Evolutionary conservation across 164 flowering plant species (phyloP).

Genomic region (Berberis thunbergii): DNA sequence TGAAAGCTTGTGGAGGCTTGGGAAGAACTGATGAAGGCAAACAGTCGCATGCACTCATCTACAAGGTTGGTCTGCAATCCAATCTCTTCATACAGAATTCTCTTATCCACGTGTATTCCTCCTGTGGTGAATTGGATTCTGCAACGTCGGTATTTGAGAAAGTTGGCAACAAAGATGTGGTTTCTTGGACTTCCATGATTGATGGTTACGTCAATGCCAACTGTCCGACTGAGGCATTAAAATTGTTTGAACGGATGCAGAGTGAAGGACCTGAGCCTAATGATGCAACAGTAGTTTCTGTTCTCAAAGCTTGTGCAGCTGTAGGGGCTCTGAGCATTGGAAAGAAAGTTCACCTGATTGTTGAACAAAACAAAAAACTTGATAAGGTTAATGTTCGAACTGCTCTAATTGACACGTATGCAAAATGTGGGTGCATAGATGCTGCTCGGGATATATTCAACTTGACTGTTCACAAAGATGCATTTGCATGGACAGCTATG

Average conservation of each 20-base stretch:
- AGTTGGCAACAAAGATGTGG: conserved; percentile 36
- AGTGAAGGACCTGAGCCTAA: conserved; percentile 24
- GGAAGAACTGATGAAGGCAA: conserved; percentile 24
- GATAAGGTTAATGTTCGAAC: conserved; percentile 25
- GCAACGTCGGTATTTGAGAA: conserved; percentile 26
- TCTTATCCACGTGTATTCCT: conserved; percentile 38
- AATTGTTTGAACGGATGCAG: conserved; percentile 29
- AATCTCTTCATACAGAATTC: conserved; percentile 30
- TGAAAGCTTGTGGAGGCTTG: conserved; percentile 41
- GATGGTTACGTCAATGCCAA: conserved; percentile 28
- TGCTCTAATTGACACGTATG: conserved; percentile 43
- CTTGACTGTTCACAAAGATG: conserved; percentile 17
- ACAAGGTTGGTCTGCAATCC: conserved; percentile 20
- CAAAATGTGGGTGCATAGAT: conserved; percentile 40
- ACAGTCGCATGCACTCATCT: conserved; percentile 26
- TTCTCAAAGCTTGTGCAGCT: conserved; percentile 39
- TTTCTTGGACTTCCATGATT: conserved; percentile 42
- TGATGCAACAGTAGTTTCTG: conserved; percentile 37
- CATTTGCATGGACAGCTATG: conserved; percentile 43
- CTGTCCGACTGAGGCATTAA: conserved; percentile 24
- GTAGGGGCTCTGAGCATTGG: conserved; percentile 34
- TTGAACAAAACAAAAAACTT: conserved; percentile 8
- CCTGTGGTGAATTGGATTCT: conserved; percentile 18
- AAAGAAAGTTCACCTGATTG: conserved; percentile 22
- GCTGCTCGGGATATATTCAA: conserved; percentile 26